Evolutionary conservation across 202 grass and related monocot species (phyloP), one percentile per base, ranked within the genome.

Genomic region (Musa balbisiana): DNA sequence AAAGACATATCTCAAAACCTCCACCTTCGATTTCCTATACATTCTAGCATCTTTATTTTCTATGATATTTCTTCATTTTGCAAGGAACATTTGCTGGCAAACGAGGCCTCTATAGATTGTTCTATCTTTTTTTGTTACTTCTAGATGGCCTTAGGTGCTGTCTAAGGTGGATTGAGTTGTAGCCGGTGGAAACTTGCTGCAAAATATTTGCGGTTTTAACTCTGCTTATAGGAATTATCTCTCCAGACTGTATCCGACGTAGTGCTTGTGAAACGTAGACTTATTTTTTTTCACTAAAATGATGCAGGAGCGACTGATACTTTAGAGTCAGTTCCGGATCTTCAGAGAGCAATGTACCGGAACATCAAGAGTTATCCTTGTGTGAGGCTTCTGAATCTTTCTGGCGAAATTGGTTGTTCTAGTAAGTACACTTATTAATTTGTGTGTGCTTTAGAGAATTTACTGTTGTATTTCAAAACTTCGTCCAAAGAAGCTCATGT

Each of bases 301-400:
- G 75, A 79, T 64, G 21, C 54, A 93, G 93, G 85, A 87, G 79
- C 79, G 78, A 76, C 25, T 75, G 77, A 79, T 11, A 71, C 83
- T 8, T 72, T 98, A 85, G 91, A 92, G 62, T 94, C 94, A 71
- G 87, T 98, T 86, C 94, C 94, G 26, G 94, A 98, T 87, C 90
- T 98, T 74, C 86, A 93, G 79, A 98, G 86, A 77, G 88, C 85
- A 72, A 94, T 98, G 94, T 94, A 94, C 75, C 26, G 82, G 55
- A 86, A 87, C 76, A 79, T 98, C 66, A 79, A 98, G 78, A 98
- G 88, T 75, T 98, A 78, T 81, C 94, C 94, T 73, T 98, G 94
- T 60, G 94, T 98, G 71, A 80, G 90, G 72, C 77, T 98, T 67
- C 81, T 98, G 81, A 98, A 94, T 87, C 88, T 92, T 67, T 91